These are phyloP conservation scores for Podospora pseudoanserina DNA, from an alignment of 495 filamentous ascomycete genomes.

Conservation along the genomic window DNA sequence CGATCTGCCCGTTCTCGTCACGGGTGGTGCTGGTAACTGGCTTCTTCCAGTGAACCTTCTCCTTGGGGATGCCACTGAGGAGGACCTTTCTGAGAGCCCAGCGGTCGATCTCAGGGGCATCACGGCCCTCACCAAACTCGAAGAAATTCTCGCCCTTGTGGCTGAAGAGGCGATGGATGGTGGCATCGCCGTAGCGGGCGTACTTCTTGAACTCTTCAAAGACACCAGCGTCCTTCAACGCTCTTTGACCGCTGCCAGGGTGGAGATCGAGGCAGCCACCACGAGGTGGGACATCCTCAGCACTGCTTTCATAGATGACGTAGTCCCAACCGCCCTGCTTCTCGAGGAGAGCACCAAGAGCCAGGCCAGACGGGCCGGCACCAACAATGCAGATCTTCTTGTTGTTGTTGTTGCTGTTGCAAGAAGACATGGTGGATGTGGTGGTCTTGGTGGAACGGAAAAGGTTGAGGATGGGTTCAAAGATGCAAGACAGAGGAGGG, in stretches of 20 bases:
- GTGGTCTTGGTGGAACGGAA: no score
- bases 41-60: slow-evolving; percentile 13
- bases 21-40: background rate
- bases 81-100: slow-evolving; percentile 41
- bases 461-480: no score
- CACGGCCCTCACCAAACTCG: slow-evolving; percentile 13
- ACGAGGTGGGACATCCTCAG: slow-evolving; percentile 25
- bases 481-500: no score
- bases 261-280: slow-evolving; percentile 59
- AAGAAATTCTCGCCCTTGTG: slow-evolving; percentile 8
- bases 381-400: slow-evolving; percentile 42
- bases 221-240: slow-evolving; percentile 49
- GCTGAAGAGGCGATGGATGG: slow-evolving; percentile 23
- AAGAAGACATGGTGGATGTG: no score
- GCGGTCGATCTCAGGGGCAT: slow-evolving; percentile 42
- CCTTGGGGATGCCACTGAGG: slow-evolving; percentile 35
- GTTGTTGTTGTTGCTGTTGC: no score
- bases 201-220: slow-evolving; percentile 43
- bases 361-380: slow-evolving; percentile 56
- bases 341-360: slow-evolving; percentile 53
- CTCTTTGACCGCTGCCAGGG: slow-evolving; percentile 47
- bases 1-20: background rate
- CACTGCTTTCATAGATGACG: slow-evolving; percentile 53
- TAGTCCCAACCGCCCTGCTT: slow-evolving; percentile 37
- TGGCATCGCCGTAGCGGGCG: slow-evolving; percentile 28